Conservation (phyloP, 805 yeast genomes). For the Hanseniaspora jakobsenii region DNA sequence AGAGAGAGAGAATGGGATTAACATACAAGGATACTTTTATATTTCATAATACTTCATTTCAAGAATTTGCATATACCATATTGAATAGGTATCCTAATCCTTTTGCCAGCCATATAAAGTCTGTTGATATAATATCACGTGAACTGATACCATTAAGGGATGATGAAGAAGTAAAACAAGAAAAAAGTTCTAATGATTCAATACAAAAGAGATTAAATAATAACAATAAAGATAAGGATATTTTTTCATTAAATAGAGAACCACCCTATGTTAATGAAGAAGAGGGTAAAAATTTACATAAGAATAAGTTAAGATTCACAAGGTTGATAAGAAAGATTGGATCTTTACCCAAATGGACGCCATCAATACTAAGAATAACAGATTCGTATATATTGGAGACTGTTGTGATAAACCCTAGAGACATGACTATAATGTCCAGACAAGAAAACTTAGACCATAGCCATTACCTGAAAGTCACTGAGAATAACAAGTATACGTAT, state of each 20-base stretch:
- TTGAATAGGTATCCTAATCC: slow-evolving; percentile 68
- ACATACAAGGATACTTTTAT: slow-evolving; percentile 40
- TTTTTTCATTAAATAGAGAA: too few relatives aligned
- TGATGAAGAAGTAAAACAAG: slow-evolving; percentile 30
- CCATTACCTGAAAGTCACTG: slow-evolving; percentile 65
- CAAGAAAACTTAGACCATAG: slow-evolving; percentile 79
- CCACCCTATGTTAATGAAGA: too few relatives aligned
- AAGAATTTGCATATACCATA: slow-evolving; percentile 63
- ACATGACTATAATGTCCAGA: slow-evolving; percentile 5
- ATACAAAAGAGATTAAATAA: too few relatives aligned
- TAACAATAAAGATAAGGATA: too few relatives aligned
- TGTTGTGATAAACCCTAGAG: slow-evolving; percentile 2
- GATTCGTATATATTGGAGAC: slow-evolving; percentile 13
- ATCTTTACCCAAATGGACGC: slow-evolving; percentile 62
- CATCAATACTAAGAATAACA: slow-evolving; percentile 12
- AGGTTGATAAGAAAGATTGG: slow-evolving; percentile 69
- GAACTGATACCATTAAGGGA: not conserved
- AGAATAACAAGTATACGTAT: slow-evolving; percentile 46
- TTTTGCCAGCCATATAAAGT: slow-evolving; percentile 69
- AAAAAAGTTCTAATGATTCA: too few relatives aligned
- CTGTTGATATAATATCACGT: slow-evolving; percentile 49
- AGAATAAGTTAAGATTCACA: slow-evolving; percentile 51
- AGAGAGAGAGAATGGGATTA: not conserved
- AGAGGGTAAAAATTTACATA: too few relatives aligned
- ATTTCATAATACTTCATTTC: slow-evolving; percentile 48